phyloP scores from a whole-genome alignment of 179 eudicot genomes.

The Silene noctiflora region DNA sequence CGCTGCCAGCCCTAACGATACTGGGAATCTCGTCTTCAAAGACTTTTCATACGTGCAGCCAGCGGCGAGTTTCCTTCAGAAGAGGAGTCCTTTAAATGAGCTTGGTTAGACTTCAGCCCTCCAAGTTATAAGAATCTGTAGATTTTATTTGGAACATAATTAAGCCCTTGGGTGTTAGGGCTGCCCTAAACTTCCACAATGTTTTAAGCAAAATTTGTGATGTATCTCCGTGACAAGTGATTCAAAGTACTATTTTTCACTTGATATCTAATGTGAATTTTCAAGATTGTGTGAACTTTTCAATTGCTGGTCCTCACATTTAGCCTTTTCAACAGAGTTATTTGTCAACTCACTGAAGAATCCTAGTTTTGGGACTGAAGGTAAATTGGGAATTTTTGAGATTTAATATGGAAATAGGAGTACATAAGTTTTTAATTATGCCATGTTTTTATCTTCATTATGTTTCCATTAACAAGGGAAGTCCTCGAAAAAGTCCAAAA shows the following conservation, averaged over 20 bases:
- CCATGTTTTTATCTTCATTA: too few relatives aligned
- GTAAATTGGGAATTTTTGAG: not conserved
- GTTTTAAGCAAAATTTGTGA: not conserved
- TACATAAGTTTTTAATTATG: too few relatives aligned
- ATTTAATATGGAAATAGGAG: too few relatives aligned
- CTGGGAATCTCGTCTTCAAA: conserved; percentile 51
- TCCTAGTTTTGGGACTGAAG: not conserved
- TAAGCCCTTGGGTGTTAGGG: not conserved
- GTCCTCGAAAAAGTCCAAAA: too few relatives aligned
- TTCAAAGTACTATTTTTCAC: not conserved
- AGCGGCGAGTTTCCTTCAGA: conserved; percentile 37
- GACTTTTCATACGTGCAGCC: conserved; percentile 76
- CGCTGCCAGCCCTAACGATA: conserved; percentile 64
- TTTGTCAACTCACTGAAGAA: not conserved
- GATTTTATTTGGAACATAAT: not conserved
- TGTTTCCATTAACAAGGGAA: too few relatives aligned
- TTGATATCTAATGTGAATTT: conserved; percentile 4
- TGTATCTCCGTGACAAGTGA: conserved; percentile 1
- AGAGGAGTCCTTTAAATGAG: conserved; percentile 33
- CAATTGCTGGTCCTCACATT: not conserved
- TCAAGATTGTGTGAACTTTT: not conserved
- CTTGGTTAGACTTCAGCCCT: conserved; percentile 16
- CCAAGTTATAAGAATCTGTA: not conserved
- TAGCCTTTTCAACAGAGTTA: not conserved
- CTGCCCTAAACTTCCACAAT: not conserved